Evolutionary conservation across 192 early-diverging fungal species (phyloP), one percentile per base, ranked within the genome.

Genomic region (Backusella luteola): DNA sequence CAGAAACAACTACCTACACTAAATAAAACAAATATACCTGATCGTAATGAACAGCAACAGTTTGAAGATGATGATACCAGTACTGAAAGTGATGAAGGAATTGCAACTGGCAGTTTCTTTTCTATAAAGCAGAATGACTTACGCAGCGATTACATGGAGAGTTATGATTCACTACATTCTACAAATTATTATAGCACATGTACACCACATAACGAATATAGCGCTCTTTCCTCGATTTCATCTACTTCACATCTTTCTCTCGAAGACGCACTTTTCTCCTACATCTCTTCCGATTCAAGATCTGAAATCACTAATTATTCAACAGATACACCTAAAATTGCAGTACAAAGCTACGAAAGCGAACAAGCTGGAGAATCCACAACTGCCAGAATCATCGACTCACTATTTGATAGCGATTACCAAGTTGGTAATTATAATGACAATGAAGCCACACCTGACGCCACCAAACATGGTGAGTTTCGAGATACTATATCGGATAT

Each of bases 271-370:
- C 39, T 70, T 14, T 70, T 70, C 15, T 70, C 69, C 8, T 15
- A 70, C 21, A 39, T 70, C 42, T 70, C 69, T 21, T 70, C 36
- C 8, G 69, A 70, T 12, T n/a, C 39, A 42, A 19, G 12, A 41
- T 70, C 69, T 70, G 69, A 70, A 38, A 70, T 70, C 17, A 39
- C 38, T 23, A 26, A 15, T 9, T 70, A 42, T 23, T 70, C 69
- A 23, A 5, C 21, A 12, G 56, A 36, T 41, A 41, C 6, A 12
- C 36, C 34, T 23, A 70, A 70, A 19, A 68, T 68, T 17, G 15
- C 29, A 19, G 67, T 68, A 36, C 67, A 68, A 68, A 35, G 35
- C 15, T 36, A 68, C 1, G 34, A 17, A 35, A 36, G 29, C 29
- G 35, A 34, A 9, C 67, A 8, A 36, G 7, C 5, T 68, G 67